Conservation (phyloP, 441 rosid genomes). For the Populus hybrid region DNA sequence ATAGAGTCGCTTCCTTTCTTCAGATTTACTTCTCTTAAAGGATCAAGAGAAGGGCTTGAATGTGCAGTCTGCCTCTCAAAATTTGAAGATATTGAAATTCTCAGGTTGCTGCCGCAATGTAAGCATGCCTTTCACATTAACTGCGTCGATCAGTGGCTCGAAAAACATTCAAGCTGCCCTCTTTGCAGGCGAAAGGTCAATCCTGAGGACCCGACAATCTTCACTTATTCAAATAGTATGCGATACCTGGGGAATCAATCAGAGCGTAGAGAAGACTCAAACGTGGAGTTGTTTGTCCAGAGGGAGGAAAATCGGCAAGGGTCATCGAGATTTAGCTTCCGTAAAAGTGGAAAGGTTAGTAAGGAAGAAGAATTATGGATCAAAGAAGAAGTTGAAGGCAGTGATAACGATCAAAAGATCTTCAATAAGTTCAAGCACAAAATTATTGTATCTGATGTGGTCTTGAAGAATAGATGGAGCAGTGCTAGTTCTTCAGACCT, state of each 20-base stretch:
- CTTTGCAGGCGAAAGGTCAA: conserved; percentile 65
- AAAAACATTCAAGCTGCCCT: conserved; percentile 86
- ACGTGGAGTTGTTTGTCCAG: conserved; percentile 60
- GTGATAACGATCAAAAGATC: conserved; percentile 22
- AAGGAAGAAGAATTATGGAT: conserved; percentile 34
- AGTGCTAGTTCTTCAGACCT: conserved; percentile 81
- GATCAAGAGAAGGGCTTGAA: conserved; percentile 49
- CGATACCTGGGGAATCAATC: conserved; percentile 49
- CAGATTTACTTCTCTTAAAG: conserved; percentile 44
- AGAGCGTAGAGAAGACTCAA: conserved; percentile 44
- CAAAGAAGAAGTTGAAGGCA: conserved; percentile 22
- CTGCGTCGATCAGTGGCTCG: conserved; percentile 94
- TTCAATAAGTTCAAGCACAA: conserved; percentile 66
- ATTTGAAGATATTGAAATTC: conserved; percentile 78
- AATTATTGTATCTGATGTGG: conserved; percentile 61
- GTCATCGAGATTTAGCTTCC: conserved; percentile 69
- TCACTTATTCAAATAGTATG: conserved; percentile 52
- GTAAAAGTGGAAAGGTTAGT: conserved; percentile 32
- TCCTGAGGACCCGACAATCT: conserved; percentile 40
- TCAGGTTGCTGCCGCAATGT: conserved; percentile 75
- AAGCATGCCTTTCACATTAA: conserved; percentile 78
- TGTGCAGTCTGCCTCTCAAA: conserved; percentile 88
- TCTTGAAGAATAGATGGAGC: conserved; percentile 84
- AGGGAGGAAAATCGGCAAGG: conserved; percentile 57
- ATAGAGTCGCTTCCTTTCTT: conserved; percentile 78